Evolutionary conservation across 1,139 yeast genomes (phyloP), one percentile per base, ranked within the genome.

Genomic region (Sugiyamaella sp.): DNA sequence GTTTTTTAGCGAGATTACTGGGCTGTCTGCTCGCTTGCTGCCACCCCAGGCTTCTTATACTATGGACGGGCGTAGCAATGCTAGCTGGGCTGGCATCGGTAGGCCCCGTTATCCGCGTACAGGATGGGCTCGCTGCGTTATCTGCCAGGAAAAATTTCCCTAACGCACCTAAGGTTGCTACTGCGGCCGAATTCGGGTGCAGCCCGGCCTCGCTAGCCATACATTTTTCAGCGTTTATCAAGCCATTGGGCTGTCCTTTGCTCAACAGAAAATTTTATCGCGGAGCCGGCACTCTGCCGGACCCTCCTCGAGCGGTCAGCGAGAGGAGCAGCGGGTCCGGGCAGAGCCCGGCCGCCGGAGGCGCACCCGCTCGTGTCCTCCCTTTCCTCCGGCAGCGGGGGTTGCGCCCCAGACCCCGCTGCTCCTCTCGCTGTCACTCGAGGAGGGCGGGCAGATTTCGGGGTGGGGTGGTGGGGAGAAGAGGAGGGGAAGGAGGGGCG

Each of bases 151-250:
- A 29, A 29, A 29, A 29, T 29, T 29, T 29, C 8, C 14, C 35
- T 42, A 35, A 46, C 21, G 50, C 50, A 38, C 39, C 32, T 46
- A 25, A 38, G 50, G 35, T 46, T 46, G 50, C 50, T 46, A 46
- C 38, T 38, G 37, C 27, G 29, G 38, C 50, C 45, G 50, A 20
- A 51, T 45, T 21, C 35, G 47, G 52, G 42, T 32, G 27, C 40
- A 41, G 25, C 42, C 24, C 14, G n/a, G 22, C 22, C 37, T 25
- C 14, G 39, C 21, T 32, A 24, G 35, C 45, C 39, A 37, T 37
- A 21, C 39, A 32, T 21, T 20, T 14, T 16, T 46, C 39, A 33
- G 40, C 24, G 37, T 43, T 16, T 17, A 40, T 24, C 20, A 40
- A 17, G 19, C 29, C 12, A n/a, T 24, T 4, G 43, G 22, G 44